Evolutionary conservation across 345 rosid genomes (phyloP), one percentile per base, ranked within the genome.

Genomic region (Theobroma cacao): DNA sequence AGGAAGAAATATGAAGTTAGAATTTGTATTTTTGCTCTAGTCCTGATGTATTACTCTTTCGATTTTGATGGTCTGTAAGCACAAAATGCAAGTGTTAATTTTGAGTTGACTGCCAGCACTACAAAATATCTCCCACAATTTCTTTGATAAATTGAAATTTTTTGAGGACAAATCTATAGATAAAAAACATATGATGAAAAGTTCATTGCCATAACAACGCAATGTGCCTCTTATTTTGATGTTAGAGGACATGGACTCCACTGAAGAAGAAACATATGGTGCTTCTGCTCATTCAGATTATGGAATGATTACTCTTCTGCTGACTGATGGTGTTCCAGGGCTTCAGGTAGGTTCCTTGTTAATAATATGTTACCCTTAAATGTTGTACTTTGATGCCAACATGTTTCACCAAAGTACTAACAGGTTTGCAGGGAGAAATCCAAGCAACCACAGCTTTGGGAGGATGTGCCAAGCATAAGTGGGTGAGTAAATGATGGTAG

Each of bases 211-310:
- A 34, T 64, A 36, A 17, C 34, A 8, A 2, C 43, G 33, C 53
- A 48, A 24, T 33, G 8, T 52, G 38, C 36, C 72, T 22, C 41
- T 56, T 67, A 52, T 80, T 45, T 24, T 76, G 75, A 31, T 85
- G 70, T 66, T 81, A 95, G 98, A 91, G 33, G 88, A 83, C 22
- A 33, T 84, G 56, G 78, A 71, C 70, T 40, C 76, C 38, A 79
- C 89, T 52, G 72, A 74, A 76, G 90, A 84, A 80, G 91, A 89
- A 86, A 75, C 83, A 74, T 89, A 53, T 81, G 94, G 96, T 14
- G 92, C 97, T 65, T 88, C 93, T 82, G 91, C 96, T 62, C 98
- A 90, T 87, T 92, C 96, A 72, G 99, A 95, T 84, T 93, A 85
- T 80, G 97, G 98, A 80, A 86, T 90, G 92, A 52, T 92, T 38